Percentiles rank a stretch among this genome's conserved stretches.
Evolutionary conservation across 2,329 filamentous ascomycete genomes (phyloP).

Genomic region (Blumeria hordei): DNA sequence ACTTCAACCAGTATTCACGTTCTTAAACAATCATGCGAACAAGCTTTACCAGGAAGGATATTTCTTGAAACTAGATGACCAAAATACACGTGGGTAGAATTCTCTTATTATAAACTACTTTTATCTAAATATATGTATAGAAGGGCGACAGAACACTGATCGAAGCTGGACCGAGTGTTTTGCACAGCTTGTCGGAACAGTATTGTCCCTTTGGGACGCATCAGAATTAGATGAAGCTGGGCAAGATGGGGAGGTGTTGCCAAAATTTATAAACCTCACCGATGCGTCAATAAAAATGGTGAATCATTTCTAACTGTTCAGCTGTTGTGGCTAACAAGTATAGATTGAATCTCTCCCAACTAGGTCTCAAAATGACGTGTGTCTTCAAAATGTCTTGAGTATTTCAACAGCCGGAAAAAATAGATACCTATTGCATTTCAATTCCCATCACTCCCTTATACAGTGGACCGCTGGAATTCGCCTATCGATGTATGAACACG

Average conservation of each 20-base stretch:
- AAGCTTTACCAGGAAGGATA: slow-evolving; percentile 97
- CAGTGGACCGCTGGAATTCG: slow-evolving; percentile 94
- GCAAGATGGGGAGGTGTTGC: slow-evolving; percentile 61
- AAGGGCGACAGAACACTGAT: slow-evolving; percentile 66
- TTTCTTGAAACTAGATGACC: slow-evolving; percentile 86
- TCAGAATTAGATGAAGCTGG: slow-evolving; percentile 72
- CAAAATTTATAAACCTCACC: slow-evolving; percentile 87
- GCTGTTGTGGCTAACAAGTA: slow-evolving; percentile 9
- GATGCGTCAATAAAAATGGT: slow-evolving; percentile 98
- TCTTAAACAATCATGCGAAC: slow-evolving; percentile 82
- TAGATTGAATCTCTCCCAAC: slow-evolving; percentile 80
- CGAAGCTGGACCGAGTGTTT: slow-evolving; percentile 92
- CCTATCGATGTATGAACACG: slow-evolving; percentile 81
- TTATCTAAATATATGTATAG: slow-evolving; percentile 20
- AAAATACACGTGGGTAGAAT: slow-evolving; percentile 54
- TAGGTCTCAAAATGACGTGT: slow-evolving; percentile 48
- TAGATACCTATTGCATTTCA: slow-evolving; percentile 87
- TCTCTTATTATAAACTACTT: slow-evolving; percentile 13
- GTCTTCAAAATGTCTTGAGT: slow-evolving; percentile 82
- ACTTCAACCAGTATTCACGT: slow-evolving; percentile 79
- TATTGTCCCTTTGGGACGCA: slow-evolving; percentile 88
- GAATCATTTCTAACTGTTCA: slow-evolving; percentile 11
- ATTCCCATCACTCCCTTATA: slow-evolving; percentile 72
- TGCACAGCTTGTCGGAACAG: slow-evolving; percentile 83
- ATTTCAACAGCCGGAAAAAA: slow-evolving; percentile 91